Evolutionary conservation across 441 rosid genomes (phyloP), one percentile per base, ranked within the genome.

Genomic region (Gossypium davidsonii): DNA sequence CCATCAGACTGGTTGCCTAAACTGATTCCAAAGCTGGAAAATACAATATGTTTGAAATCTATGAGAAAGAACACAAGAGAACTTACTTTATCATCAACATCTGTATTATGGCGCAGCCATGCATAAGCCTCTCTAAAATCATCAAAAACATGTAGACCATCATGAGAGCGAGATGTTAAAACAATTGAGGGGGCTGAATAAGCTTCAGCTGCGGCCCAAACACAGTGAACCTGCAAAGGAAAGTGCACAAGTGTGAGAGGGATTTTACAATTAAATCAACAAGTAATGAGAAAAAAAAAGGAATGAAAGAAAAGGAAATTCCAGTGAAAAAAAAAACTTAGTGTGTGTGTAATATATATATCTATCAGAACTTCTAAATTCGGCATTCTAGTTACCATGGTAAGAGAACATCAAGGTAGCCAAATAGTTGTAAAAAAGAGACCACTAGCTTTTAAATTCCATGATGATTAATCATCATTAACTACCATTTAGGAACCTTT

Each of bases 151-250:
- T 93, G 99, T 49, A 91, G 83, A 46, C 97, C 99, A 73, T 91
- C 94, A 1, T 73, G 88, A 0, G 97, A 81, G 37, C 83, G 83
- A 71, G 98, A 86, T 67, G 98, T 93, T 80, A 96, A 83, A 52
- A 96, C 99, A 64, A 93, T 93, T 49, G 99, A 96, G 49, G 99
- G 99, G 58, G 99, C 98, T 59, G 99, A 96, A 89, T 96, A 96
- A 77, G 99, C 99, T 89, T 96, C 98, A 31, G 99, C 98, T 59
- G 98, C 98, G 69, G 99, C 99, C 99, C 99, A 96, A 75, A 96
- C 97, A 77, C 94, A 96, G 82, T 96, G 99, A 71, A 91, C 87
- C 99, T 96, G 82, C 86, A 80, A 71, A 25, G 15, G 48, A 23
- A 64, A 44, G 28, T 2, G 21, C 14, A 59, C 2, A 6, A 42